Conservation (phyloP, 164 flowering plant genomes). For the Piper betle region DNA sequence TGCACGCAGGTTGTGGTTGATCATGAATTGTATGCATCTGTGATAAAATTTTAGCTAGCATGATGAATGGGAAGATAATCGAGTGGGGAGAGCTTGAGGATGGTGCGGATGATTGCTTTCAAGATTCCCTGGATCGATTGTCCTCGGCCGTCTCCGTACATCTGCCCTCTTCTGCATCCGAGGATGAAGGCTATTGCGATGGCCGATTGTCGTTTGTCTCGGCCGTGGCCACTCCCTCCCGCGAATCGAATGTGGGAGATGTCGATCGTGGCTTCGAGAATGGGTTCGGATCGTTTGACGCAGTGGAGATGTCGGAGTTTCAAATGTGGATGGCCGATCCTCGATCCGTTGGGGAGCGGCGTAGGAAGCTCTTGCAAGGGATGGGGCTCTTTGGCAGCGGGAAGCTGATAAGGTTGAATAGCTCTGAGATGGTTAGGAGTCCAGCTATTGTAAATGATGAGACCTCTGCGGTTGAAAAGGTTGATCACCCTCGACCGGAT, state of each 20-base stretch:
- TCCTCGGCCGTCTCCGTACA: conserved; percentile 38
- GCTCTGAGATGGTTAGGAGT: conserved; percentile 7
- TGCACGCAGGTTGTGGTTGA: no score
- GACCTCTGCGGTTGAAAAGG: not conserved
- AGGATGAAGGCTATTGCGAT: conserved; percentile 36
- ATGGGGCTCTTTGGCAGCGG: conserved; percentile 49
- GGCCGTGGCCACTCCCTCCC: conserved; percentile 14
- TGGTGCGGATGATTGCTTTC: conserved; percentile 27
- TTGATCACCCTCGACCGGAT: not conserved
- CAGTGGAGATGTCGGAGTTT: conserved; percentile 21
- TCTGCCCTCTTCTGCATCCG: conserved; percentile 35
- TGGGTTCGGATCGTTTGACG: not conserved
- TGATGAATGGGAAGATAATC: conserved; percentile 6
- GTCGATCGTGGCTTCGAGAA: not conserved
- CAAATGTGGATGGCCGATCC: conserved; percentile 77
- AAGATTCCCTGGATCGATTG: conserved; percentile 48
- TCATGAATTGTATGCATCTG: no score
- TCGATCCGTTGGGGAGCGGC: conserved; percentile 54
- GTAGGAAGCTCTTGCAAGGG: conserved; percentile 57
- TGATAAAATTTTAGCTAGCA: no score
- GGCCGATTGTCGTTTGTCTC: conserved; percentile 60
- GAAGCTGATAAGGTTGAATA: conserved; percentile 22
- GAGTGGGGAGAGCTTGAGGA: no score
- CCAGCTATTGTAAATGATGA: conserved; percentile 1
- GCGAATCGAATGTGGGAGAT: conserved; percentile 2